These are phyloP conservation scores for Ceratocystis ficicola DNA, from an alignment of 2,329 filamentous ascomycete genomes.

Conservation along the genomic window DNA sequence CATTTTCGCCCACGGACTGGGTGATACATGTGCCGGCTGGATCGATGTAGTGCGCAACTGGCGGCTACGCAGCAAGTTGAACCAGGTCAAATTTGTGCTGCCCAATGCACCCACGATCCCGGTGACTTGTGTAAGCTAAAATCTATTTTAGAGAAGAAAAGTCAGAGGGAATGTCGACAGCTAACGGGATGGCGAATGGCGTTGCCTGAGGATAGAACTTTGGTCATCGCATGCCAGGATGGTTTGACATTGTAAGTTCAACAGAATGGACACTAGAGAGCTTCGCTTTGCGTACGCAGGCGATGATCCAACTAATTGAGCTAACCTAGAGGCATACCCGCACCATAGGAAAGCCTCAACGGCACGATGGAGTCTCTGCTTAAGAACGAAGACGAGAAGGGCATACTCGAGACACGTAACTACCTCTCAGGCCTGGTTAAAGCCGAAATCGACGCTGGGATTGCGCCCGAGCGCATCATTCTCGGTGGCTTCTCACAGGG, in stretches of 20 bases:
- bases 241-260: constrained; percentile 64
- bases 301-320: too few relatives aligned
- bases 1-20: constrained; percentile 86
- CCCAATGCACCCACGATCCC: constrained; percentile 81
- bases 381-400: constrained; percentile 51
- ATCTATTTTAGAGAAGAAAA: background rate
- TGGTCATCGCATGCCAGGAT: constrained; percentile 72
- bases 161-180: background rate
- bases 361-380: constrained; percentile 28
- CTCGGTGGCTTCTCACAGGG: constrained; percentile 80
- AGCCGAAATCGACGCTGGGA: constrained; percentile 66
- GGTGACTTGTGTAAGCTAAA: constrained; percentile 56
- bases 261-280: background rate
- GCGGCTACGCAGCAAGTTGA: constrained; percentile 64
- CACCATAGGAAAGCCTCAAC: constrained; percentile 26
- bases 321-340: too few relatives aligned
- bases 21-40: constrained; percentile 73
- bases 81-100: constrained; percentile 87
- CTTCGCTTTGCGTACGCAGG: too few relatives aligned
- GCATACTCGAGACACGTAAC: constrained; percentile 59
- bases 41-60: constrained; percentile 75
- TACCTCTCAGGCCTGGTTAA: constrained; percentile 73
- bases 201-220: constrained; percentile 43
- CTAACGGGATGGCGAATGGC: background rate
- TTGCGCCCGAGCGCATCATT: constrained; percentile 70